Evolutionary conservation across 2,329 filamentous ascomycete genomes (phyloP), one percentile per base, ranked within the genome.

Genomic region (Setomelanomma holmii): DNA sequence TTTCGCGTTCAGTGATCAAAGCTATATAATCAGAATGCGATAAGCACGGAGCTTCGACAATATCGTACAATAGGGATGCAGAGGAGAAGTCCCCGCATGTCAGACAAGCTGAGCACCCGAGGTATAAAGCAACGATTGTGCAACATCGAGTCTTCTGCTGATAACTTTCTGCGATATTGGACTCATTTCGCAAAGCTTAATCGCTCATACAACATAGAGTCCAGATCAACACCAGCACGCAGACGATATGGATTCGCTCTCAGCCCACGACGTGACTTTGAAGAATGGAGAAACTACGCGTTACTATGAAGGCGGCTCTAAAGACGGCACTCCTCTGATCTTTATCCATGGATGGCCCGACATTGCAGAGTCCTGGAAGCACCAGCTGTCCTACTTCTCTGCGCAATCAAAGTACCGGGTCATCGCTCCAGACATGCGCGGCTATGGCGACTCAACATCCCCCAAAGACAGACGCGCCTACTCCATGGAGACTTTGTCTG

Each of bases 331-430:
- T 7, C 63, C 64, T 12, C 20, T 69, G 1, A 59, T 69, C 43
- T 67, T 68, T 57, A 51, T 68, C 19, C 66, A 68, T 53, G 66
- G 65, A 40, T 76, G 73, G 73, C 72, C 72, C 0, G 73, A 67
- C 14, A 68, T 75, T 42, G 72, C 61, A 5, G 65, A 69, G 40
- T 63, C 63, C 14, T 76, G 74, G 74, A 72, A 70, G 38, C 60
- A 64, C 14, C 73, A 76, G 34, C 62, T 76, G 7, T 50, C 61
- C 1, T 58, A 68, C 5, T 75, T 76, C 45, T 66, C 56, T 42
- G 60, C 51, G 48, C 62, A 24, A 38, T 68, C 36, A 53, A 71
- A 42, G 54, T 74, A 53, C 64, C 61, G 63, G 1, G 56, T 61
- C 16, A 55, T 63, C 10, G 61, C 61, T 5, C 61, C 54, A 1